phyloP scores from a whole-genome alignment of 768 basidiomycete species.

The Boletus rubropictus region DNA sequence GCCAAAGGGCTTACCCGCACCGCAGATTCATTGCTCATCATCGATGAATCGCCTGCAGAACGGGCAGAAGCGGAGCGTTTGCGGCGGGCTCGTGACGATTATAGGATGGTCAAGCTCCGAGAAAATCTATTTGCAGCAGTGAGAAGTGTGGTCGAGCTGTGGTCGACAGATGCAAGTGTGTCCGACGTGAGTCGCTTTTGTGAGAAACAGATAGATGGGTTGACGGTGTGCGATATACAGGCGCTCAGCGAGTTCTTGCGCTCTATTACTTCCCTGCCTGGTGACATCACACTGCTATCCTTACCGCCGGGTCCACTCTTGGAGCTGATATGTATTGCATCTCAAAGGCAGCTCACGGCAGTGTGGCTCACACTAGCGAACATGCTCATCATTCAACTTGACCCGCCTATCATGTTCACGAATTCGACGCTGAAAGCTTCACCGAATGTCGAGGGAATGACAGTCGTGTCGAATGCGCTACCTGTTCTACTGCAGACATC shows the following conservation, averaged over 20 bases:
- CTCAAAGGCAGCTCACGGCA: constrained; percentile 65
- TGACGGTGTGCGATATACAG: constrained; percentile 33
- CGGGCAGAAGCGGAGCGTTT: constrained; percentile 50
- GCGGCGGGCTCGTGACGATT: constrained; percentile 57
- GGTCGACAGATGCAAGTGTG: constrained; percentile 74
- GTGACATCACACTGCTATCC: constrained; percentile 72
- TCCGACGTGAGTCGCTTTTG: constrained; percentile 54
- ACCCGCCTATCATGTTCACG: constrained; percentile 52
- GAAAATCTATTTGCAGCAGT: constrained; percentile 60
- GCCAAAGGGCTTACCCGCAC: constrained; percentile 82
- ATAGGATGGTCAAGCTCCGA: constrained; percentile 56
- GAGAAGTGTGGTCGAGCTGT: constrained; percentile 57
- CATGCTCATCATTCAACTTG: constrained; percentile 76
- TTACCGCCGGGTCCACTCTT: constrained; percentile 77
- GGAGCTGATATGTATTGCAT: constrained; percentile 69
- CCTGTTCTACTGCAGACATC: constrained; percentile 56
- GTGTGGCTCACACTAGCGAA: constrained; percentile 82
- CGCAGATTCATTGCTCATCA: constrained; percentile 57
- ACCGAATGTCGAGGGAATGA: constrained; percentile 50
- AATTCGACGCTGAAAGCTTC: constrained; percentile 42
- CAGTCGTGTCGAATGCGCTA: constrained; percentile 50
- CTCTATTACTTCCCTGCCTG: constrained; percentile 76
- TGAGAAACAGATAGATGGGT: not conserved
- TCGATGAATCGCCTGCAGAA: constrained; percentile 52
- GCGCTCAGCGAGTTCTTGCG: constrained; percentile 79